Evolutionary conservation across 352 stramenopile genomes (phyloP), one percentile per base, ranked within the genome.

Genomic region (Phytophthora syringae): DNA sequence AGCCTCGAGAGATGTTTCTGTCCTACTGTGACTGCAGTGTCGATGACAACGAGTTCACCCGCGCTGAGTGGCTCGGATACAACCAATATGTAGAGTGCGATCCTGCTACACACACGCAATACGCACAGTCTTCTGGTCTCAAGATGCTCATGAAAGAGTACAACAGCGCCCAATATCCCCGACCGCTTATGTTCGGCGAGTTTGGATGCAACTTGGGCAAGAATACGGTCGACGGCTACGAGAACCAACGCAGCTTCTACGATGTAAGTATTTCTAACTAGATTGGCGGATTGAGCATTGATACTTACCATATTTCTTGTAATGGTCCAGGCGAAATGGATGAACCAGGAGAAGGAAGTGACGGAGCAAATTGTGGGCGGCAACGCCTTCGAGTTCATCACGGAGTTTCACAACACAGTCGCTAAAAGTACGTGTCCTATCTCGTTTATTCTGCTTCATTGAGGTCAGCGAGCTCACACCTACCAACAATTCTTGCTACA

Each of bases 191-290:
- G 72, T 88, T 93, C 52, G 79, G 80, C 37, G 86, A 94, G 58
- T 94, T 87, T 57, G 86, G 84, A 16, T 94, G 84, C 67, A 92
- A 90, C 64, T 70, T 74, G 10, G 80, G 81, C 24, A 52, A 27
- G 2, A 89, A 90, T 54, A 92, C 86, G 1, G 69, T 94, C 50
- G 74, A 91, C 20, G 80, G 77, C 16, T 92, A 67, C 52, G 74
- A 87, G 51, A 85, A 84, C 44, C 82, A 92, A 70, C 86, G 84
- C 48, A 59, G 52, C 15, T 92, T 90, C 49, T 78, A 77, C 32
- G 80, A 92, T 25, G 78, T 80, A 70, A 51, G 74, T n/a, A 34
- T 7, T 34, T 34, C 2, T 34, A 11, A 2, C 28, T 34, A 1
- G 28, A 13, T 7, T 34, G 2, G 28, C 28, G 9, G 28, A 6